Conservation (phyloP, 2,329 filamentous ascomycete species). For the Tetracladium maxilliforme region DNA sequence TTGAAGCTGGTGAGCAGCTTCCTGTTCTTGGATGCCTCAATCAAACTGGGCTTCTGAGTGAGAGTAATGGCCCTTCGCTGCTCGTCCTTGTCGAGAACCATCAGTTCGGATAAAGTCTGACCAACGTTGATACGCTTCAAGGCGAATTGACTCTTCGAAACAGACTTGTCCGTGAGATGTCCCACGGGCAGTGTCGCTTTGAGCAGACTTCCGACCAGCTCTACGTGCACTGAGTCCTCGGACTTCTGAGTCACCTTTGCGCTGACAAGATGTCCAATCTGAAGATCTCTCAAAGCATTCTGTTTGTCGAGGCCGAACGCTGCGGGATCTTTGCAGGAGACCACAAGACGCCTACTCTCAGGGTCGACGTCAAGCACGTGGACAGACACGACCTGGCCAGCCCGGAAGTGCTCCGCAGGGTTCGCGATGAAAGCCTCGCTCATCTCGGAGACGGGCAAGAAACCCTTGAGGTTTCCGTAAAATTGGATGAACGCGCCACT, state of each 20-base stretch:
- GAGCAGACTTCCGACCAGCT: conserved; percentile 58
- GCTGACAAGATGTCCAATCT: conserved; percentile 59
- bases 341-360: conserved; percentile 56
- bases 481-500: conserved; percentile 85
- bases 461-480: conserved; percentile 71
- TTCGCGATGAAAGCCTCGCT: conserved; percentile 92
- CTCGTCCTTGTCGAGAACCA: conserved; percentile 76
- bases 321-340: conserved; percentile 85
- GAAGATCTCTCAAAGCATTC: conserved; percentile 58
- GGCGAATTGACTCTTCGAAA: conserved; percentile 60
- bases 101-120: conserved; percentile 66
- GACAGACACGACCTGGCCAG: conserved; percentile 83
- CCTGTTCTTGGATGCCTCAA: conserved; percentile 60
- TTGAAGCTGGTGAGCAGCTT: conserved; percentile 58
- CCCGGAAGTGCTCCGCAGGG: conserved; percentile 74
- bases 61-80: conserved; percentile 62
- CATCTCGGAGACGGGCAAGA: conserved; percentile 91
- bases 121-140: conserved; percentile 74
- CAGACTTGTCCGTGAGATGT: conserved; percentile 75
- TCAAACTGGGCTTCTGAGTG: conserved; percentile 69
- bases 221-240: conserved; percentile 60
- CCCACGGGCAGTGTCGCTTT: conserved; percentile 64
- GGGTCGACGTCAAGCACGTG: conserved; percentile 72
- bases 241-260: conserved; percentile 74
- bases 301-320: conserved; percentile 64